A percentile compares a stretch with the other conserved stretches of the same genome.
phyloP scores from a whole-genome alignment of 768 basidiomycete species.

The Gloeopeniophorella convolvens region DNA sequence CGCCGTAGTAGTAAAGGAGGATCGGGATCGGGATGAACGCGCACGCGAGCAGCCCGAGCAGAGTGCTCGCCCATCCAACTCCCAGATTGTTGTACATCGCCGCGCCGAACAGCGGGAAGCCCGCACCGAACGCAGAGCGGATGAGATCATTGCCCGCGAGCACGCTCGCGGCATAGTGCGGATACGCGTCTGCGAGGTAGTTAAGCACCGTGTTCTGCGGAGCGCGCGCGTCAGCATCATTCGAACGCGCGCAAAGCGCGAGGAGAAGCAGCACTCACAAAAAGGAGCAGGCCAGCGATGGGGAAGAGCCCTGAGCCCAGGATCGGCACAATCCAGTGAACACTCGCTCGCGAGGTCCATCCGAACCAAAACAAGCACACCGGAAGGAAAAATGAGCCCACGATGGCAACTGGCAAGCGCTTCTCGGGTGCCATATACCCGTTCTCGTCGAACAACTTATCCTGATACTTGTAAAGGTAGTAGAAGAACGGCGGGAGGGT shows the following conservation, averaged over 20 bases:
- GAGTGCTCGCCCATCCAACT: conserved; percentile 20
- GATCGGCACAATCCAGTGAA: conserved; percentile 31
- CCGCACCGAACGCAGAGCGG: conserved; percentile 21
- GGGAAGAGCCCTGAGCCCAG: conserved; percentile 28
- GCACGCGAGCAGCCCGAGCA: conserved; percentile 24
- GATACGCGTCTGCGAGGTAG: conserved; percentile 28
- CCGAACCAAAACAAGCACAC: too few species aligned
- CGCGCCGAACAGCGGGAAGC: conserved; percentile 12
- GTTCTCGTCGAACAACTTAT: not conserved
- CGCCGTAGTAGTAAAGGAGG: not conserved
- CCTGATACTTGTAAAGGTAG: too few species aligned
- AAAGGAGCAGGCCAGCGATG: conserved; percentile 28
- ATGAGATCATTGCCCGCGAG: conserved; percentile 30
- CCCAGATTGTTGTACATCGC: conserved; percentile 22
- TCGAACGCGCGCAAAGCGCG: conserved; percentile 22
- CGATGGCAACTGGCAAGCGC: conserved; percentile 28
- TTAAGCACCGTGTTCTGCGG: conserved; percentile 19
- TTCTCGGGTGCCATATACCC: conserved; percentile 21
- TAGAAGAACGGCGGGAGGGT: not conserved
- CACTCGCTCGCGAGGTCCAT: conserved; percentile 22
- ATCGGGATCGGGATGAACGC: conserved; percentile 22
- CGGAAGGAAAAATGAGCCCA: conserved; percentile 27
- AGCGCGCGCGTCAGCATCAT: not conserved
- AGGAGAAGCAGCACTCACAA: conserved; percentile 24
- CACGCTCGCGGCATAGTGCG: conserved; percentile 26